Evolutionary conservation across 208 protist genomes (phyloP).

Genomic region (Trichomonas tenax): DNA sequence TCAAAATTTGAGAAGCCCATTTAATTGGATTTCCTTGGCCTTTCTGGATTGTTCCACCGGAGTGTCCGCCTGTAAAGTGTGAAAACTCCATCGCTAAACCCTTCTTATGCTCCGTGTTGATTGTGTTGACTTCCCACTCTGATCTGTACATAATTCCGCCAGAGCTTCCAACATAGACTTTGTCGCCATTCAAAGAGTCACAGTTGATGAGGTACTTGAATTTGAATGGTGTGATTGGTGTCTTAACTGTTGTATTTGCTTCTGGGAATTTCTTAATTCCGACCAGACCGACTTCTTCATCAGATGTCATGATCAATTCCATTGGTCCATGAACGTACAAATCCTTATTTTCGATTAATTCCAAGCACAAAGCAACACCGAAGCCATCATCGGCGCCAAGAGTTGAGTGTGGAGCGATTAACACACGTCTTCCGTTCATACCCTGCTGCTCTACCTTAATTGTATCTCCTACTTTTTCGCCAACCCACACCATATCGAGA

Average conservation of each 20-base stretch:
- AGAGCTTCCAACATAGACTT: background rate
- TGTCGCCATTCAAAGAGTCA: background rate
- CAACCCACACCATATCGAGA: background rate
- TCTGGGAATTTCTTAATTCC: background rate
- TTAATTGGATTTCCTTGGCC: background rate
- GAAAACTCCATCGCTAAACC: background rate
- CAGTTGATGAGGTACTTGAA: conserved; percentile 1
- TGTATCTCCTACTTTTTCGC: background rate
- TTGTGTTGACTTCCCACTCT: background rate
- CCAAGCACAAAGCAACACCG: background rate
- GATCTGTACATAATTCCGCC: background rate
- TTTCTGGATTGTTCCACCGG: background rate
- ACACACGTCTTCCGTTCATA: background rate
- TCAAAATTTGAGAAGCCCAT: background rate
- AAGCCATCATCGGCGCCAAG: background rate
- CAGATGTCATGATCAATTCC: background rate
- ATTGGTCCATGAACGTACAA: background rate
- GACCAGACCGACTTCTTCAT: background rate
- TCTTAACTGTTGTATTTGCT: background rate
- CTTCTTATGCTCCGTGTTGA: background rate
- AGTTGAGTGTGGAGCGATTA: background rate
- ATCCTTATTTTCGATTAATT: background rate
- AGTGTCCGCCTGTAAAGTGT: background rate
- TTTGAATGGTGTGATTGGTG: background rate
- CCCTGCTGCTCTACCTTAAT: background rate